Evolutionary conservation across 257 asterid genomes (phyloP), one percentile per base, ranked within the genome.

Genomic region (Forsythia viridissima): DNA sequence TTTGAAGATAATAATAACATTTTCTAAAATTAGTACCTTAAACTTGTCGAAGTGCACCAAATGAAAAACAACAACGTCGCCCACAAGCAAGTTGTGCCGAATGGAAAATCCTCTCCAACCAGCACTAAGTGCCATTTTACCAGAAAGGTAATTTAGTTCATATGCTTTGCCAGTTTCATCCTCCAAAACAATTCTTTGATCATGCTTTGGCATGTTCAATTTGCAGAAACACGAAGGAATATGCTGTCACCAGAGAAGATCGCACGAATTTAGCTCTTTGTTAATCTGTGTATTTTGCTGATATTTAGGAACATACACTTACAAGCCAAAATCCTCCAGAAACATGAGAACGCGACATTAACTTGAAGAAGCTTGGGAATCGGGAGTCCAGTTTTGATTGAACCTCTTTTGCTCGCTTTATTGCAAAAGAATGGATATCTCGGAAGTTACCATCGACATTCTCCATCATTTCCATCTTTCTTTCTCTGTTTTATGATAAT

Each of bases 291-390:
- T 21, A 63, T 59, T 59, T 59, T 8, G 39, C 70, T 63, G 39
- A 24, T 63, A 46, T 41, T 37, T 65, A 66, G 38, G 18, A 48
- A 20, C 46, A 71, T 87, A 20, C 46, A 71, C 88, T 70, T 77
- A 89, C 96, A 92, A 92, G 89, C 94, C 96, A 92, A 84, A 88
- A 92, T 37, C 92, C 93, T 76, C 90, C 89, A 1, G 91, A 85
- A 38, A 91, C 92, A 77, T 91, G 93, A n/a, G 98, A 90, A 39
- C 80, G 94, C 70, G 81, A 88, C 95, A 90, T 89, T 6, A 90
- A 76, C 88, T 87, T 92, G 4, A 91, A 57, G 69, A 92, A 91
- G 88, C 86, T 87, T 5, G 94, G 96, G 68, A 79, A 37, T 36
- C 81, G 71, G 46, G 80, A 80, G 77, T 84, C 93, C 30, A 89